Conservation (phyloP, 2,329 filamentous ascomycete genomes). For the Diaporthe aspalathi region DNA sequence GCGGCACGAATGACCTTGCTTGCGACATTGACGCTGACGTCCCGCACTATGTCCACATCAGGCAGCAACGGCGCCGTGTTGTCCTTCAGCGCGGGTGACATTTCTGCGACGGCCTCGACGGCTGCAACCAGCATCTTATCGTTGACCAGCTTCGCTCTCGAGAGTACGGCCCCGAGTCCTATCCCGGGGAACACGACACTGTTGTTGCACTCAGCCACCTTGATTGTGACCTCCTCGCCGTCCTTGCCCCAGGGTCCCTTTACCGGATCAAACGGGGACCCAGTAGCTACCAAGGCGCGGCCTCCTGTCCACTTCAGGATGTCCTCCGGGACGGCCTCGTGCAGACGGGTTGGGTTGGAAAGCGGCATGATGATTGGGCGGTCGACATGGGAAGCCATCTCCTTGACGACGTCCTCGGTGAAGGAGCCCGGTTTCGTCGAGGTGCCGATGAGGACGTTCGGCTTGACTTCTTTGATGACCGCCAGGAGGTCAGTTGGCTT, state of each 20-base stretch:
- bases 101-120: constrained; percentile 75
- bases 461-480: constrained; percentile 77
- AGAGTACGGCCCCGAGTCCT: constrained; percentile 81
- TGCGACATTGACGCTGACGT: constrained; percentile 83
- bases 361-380: constrained; percentile 84
- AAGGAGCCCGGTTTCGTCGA: constrained; percentile 83
- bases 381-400: constrained; percentile 79
- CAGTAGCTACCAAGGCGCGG: constrained; percentile 82
- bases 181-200: constrained; percentile 88
- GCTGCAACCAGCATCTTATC: constrained; percentile 87
- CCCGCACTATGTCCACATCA: constrained; percentile 78
- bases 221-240: constrained; percentile 57
- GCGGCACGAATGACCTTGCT: constrained; percentile 79
- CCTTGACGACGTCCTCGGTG: constrained; percentile 77
- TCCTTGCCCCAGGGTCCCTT: constrained; percentile 65
- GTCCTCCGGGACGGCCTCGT: constrained; percentile 83
- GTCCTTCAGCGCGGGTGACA: constrained; percentile 76
- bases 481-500: constrained; percentile 70
- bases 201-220: constrained; percentile 87
- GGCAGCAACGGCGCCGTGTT: constrained; percentile 76
- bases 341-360: constrained; percentile 85
- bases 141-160: constrained; percentile 73
- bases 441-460: constrained; percentile 86
- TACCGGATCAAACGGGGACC: constrained; percentile 83
- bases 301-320: constrained; percentile 83